Base-by-base conservation (phyloP, 2,329 filamentous ascomycete species). In the Aspergillus japonicus region DNA sequence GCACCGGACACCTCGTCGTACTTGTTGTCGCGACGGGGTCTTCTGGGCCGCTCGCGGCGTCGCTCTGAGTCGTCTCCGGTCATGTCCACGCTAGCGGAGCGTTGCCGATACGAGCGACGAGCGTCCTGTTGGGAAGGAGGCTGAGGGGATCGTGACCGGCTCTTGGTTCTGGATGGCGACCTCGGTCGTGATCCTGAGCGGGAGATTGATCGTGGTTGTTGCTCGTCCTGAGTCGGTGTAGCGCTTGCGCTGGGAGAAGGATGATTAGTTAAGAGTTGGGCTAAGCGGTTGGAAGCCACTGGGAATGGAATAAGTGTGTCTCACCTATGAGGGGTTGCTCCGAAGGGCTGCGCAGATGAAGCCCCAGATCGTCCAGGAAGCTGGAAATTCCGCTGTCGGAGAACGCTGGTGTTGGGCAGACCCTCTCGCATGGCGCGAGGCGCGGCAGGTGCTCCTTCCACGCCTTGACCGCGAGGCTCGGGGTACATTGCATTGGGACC, bases 361-460 rank as follows among this genome's bases (percentile, higher is more conserved):
- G 66, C 51, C 4, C 67, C 56, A 44, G 68, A 68, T 57, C 72
- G 71, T 52, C 71, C 74, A 54, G 72, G 69, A 53, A 70, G 68
- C 16, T 77, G 73, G 60, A 80, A 79, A 19, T 74, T 86, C 80
- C 73, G 88, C 73, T 82, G 76, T 68, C 89, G 85, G 64, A 87
- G 84, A 56, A 90, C 84, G 66, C 90, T 91, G 59, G 89, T 93
- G 74, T 96, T 96, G 54, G 91, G 90, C 11, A 92, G 81, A 31
- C 92, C 92, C 76, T 95, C 89, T 64, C 94, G 86, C 91, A 98
- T 96, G 19, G 95, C 95, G 77, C 95, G 93, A 51, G 95, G 95
- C 10, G 93, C 95, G 57, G 90, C 96, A 29, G 95, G 95, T 29
- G 95, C 95, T 78, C 85, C 85, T 70, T 80, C 80, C 55, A 87